phyloP scores from a whole-genome alignment of 225 moss, liverwort and hornwort genomes.

The Physcomitrium patens region DNA sequence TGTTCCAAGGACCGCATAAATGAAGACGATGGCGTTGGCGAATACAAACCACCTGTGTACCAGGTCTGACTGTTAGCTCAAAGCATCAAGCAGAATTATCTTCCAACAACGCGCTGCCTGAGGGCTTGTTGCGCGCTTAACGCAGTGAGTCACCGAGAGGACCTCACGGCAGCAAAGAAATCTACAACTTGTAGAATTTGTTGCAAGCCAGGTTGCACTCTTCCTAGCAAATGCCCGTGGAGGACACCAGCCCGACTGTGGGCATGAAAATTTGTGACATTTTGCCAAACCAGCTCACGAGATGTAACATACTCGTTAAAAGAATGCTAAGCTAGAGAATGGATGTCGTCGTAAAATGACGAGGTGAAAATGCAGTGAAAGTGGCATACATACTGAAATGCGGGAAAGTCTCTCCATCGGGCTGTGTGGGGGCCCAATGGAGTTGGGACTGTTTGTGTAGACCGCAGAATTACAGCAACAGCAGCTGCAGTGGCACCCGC shows the following conservation, averaged over 20 bases:
- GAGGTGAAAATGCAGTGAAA: no score
- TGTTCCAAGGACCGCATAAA: constrained; percentile 47
- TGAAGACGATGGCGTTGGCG: constrained; percentile 57
- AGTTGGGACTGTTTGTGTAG: constrained; percentile 29
- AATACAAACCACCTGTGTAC: constrained; percentile 62
- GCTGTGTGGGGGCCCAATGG: constrained; percentile 29
- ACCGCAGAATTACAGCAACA: constrained; percentile 37
- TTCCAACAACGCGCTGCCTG: no score
- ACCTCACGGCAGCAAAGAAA: no score
- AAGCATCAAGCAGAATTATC: no score
- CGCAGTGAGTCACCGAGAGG: no score
- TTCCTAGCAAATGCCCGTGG: no score
- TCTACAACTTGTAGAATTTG: no score
- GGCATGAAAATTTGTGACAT: no score
- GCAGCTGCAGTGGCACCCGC: constrained; percentile 36
- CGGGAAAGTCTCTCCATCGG: constrained; percentile 42
- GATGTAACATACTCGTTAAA: background rate
- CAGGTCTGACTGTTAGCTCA: background rate
- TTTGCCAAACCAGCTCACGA: no score
- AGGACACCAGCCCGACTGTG: no score
- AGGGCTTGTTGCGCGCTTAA: background rate
- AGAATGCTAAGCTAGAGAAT: background rate
- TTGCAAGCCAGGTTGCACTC: no score
- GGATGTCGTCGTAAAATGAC: background rate
- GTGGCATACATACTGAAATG: constrained; percentile 35